A percentile compares a stretch with the other conserved stretches of the same genome.
Conservation (phyloP, 805 yeast genomes). For the Starmera caribaea region DNA sequence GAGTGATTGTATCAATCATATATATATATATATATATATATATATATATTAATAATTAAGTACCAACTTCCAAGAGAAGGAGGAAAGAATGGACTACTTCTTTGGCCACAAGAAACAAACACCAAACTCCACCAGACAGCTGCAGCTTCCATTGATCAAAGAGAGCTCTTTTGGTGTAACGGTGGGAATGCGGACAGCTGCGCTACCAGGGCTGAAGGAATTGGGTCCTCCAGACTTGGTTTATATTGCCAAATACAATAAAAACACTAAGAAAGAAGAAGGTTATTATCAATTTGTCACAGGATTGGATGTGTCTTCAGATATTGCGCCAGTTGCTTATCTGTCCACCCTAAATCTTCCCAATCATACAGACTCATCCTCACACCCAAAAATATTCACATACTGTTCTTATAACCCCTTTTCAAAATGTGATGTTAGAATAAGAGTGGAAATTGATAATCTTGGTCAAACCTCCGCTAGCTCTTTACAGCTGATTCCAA, state of each 20-base stretch:
- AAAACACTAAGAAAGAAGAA: conserved; percentile 27
- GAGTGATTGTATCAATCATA: too few species aligned
- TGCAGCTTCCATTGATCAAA: conserved; percentile 15
- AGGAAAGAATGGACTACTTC: too few species aligned
- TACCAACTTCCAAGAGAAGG: not conserved
- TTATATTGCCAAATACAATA: conserved; percentile 30
- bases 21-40: too few species aligned
- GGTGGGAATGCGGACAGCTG: conserved; percentile 37
- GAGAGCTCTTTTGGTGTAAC: conserved; percentile 45
- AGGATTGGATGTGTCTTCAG: conserved; percentile 37
- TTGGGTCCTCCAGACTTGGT: conserved; percentile 72
- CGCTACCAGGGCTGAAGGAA: conserved; percentile 32
- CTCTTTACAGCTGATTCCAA: conserved; percentile 21
- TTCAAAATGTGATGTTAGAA: conserved; percentile 57
- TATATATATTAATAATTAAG: not conserved
- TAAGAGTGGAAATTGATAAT: conserved; percentile 44
- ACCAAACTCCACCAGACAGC: too few species aligned
- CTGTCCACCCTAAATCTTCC: conserved; percentile 26
- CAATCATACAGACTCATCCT: conserved; percentile 10
- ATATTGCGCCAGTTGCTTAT: conserved; percentile 38
- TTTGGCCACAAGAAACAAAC: too few species aligned
- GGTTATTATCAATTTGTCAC: conserved; percentile 40
- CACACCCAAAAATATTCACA: conserved; percentile 28
- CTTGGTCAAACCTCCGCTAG: conserved; percentile 26
- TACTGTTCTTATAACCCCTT: conserved; percentile 70